Evolutionary conservation across 768 basidiomycete species (phyloP), one percentile per base, ranked within the genome.

Genomic region (Podaxis sp.): DNA sequence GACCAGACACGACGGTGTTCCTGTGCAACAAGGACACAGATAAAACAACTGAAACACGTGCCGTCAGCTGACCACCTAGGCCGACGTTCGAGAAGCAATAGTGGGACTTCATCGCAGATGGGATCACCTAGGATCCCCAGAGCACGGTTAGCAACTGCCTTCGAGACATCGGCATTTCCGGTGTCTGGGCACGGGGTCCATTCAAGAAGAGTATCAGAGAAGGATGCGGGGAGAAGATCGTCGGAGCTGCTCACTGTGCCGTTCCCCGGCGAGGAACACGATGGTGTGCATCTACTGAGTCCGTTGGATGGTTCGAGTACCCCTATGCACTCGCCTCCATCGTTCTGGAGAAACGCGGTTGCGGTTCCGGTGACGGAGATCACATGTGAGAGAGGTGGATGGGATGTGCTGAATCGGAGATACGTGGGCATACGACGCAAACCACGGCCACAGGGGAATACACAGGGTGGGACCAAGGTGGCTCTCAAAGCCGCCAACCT

Each of bases 171-270:
- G 4, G 77, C 84, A 8, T 95, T 93, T 71, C 93, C 93, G 11
- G 83, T 95, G 24, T 93, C 90, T 5, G 91, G 81, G 2, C 92
- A 92, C 69, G 93, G 90, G 19, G 82, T 89, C 42, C 85, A 93
- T 71, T 87, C 90, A 26, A 82, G 91, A 52, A 81, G 91, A 55
- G 80, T 82, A 22, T 89, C 89, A 2, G 92, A 92, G 69, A 90
- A 89, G 72, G 86, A 87, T 40, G 68, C 72, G 5, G 71, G 77
- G 3, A 80, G 86, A 26, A 82, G 86, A 55, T 77, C 79, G 11
- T 76, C 78, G 7, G 87, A 84, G 53, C 75, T 74, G 56, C 71
- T 81, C 58, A 77, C 71, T 4, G 74, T 84, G n/a, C 79, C 83
- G 6, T 76, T 81, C 24, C 74, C 77, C 17, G 72, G 75, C 9